Base-by-base conservation (phyloP, 805 yeast genomes). In the Candida ovalis region DNA sequence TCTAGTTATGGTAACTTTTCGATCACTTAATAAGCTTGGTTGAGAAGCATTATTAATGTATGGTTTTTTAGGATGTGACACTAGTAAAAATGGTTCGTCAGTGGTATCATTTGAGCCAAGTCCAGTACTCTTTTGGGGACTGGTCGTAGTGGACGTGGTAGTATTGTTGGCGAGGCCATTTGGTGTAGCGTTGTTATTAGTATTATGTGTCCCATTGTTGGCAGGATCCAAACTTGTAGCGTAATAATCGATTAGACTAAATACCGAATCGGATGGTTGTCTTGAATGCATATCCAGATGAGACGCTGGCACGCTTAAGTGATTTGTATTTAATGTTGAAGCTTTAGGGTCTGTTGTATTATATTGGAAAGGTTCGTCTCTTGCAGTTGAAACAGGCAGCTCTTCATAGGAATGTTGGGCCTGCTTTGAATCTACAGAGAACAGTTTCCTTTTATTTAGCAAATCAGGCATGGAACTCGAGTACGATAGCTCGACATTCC, bases 221-320 rank as follows among this genome's bases (percentile, higher is more conserved):
- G 39, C 30, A 10, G 39, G 15, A 4, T 46, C 50, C 17, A 40
- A 25, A 40, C 44, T 44, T 22, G 47, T 53, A 10, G 51, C 58
- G 45, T 56, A 56, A 38, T 48, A 53, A 21, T 56, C 58, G 21
- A 56, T 50, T 40, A 56, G 27, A 36, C 60, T 54, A 38, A 50
- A 56, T 6, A 54, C 60, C 23, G 54, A 50, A 28, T 52, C 58
- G 7, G 60, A 56, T n/a, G 50, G 49, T 36, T 52, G 51, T 15
- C 55, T 32, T 13, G 32, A 22, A 43, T 52, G 55, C 4, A 4
- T 17, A 7, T 27, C 41, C 13, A 22, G 4, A 10, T 19, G 15
- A 15, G 13, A n/a, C 7, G n/a, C n/a, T n/a, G 37, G 37, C 18
- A 41, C 17, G 8, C 10, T n/a, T 13, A 19, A 17, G 6, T 5